These are phyloP conservation scores for Ceratocystis huliohia DNA, from an alignment of 2,329 filamentous ascomycete genomes.

Conservation along the genomic window DNA sequence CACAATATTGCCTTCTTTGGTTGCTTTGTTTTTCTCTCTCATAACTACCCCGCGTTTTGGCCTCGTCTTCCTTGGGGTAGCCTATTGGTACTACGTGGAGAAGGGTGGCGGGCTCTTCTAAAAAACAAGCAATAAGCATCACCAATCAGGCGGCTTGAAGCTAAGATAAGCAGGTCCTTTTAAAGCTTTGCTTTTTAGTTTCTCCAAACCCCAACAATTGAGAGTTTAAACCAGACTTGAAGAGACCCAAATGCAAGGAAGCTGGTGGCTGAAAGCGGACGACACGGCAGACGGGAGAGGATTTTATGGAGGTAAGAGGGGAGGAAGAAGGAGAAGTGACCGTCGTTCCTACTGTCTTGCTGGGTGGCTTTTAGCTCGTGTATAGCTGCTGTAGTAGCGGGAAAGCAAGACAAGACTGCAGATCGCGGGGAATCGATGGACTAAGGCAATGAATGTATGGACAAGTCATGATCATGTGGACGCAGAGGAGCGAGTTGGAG, in stretches of 20 bases:
- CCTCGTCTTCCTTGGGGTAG: not conserved
- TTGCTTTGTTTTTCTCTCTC: no score
- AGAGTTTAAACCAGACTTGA: not conserved
- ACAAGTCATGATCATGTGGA: constrained; percentile 1
- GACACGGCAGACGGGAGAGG: not conserved
- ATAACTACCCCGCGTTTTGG: constrained; percentile 9
- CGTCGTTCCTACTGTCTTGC: not conserved
- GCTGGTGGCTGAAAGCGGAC: not conserved
- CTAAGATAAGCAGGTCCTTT: not conserved
- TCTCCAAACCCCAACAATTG: not conserved
- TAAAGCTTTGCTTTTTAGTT: not conserved
- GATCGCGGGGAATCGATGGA: not conserved
- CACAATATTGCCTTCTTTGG: no score
- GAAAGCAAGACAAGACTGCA: not conserved
- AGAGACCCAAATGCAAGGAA: not conserved
- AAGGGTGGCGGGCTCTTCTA: not conserved
- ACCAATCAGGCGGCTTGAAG: not conserved
- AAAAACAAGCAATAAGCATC: not conserved
- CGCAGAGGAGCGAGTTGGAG: constrained; percentile 6
- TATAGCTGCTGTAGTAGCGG: not conserved
- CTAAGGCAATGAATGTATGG: no score
- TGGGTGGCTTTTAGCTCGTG: not conserved
- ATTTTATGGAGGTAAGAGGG: not conserved
- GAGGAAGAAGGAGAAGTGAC: not conserved
- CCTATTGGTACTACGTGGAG: not conserved